Evolutionary conservation across 345 rosid genomes (phyloP).

Genomic region (Lepidium aucheri): DNA sequence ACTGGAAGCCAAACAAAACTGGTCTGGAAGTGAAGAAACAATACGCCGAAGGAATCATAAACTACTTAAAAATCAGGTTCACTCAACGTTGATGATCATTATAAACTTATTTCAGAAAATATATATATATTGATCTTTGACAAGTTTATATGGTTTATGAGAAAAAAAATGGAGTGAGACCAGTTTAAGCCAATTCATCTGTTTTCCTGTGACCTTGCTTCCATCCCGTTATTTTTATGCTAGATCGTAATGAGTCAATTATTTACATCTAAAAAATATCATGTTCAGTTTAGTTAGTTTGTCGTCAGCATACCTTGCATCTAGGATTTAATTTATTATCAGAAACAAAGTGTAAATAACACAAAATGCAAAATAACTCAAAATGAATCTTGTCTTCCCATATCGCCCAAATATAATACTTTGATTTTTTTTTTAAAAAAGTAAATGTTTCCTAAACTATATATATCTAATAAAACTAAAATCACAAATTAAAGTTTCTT

Average conservation of each 20-base stretch:
- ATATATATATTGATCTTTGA: not conserved
- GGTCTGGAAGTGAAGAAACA: constrained; percentile 55
- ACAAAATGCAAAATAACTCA: too few relatives aligned
- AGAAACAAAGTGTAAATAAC: too few relatives aligned
- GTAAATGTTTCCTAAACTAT: too few relatives aligned
- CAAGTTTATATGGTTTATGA: constrained; percentile 3
- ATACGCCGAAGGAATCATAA: constrained; percentile 11
- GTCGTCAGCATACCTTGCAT: constrained; percentile 27
- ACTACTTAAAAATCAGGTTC: not conserved
- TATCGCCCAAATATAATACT: too few relatives aligned
- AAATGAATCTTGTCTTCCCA: too few relatives aligned
- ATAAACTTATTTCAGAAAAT: not conserved
- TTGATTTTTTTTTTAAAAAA: too few relatives aligned
- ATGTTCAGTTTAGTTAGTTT: not conserved
- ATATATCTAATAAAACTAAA: too few relatives aligned
- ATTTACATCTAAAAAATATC: not conserved
- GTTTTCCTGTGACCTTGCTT: constrained; percentile 25
- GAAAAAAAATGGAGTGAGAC: constrained; percentile 5
- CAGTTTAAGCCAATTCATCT: constrained; percentile 34
- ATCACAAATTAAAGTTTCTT: too few relatives aligned
- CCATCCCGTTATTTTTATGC: constrained; percentile 23
- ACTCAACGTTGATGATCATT: not conserved
- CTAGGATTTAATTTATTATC: too few relatives aligned
- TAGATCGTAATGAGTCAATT: not conserved
- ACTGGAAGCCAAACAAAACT: constrained; percentile 67